Evolutionary conservation across 192 early-diverging fungal genomes (phyloP).

Genomic region (Phlyctochytrium planicorne): DNA sequence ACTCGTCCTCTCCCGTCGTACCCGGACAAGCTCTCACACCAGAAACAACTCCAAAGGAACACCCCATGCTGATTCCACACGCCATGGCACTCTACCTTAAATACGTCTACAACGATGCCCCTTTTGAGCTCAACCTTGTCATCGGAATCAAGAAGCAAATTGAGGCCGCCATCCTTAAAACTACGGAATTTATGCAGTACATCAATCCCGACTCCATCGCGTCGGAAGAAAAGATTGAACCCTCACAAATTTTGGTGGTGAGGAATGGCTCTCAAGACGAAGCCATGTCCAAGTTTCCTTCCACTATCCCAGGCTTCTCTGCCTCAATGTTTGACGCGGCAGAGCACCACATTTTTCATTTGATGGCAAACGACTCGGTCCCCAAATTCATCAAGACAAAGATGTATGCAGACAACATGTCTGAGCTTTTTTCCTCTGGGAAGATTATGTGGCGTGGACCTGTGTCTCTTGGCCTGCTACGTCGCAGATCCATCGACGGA

Average conservation of each 20-base stretch:
- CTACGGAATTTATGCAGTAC: conserved; percentile 15
- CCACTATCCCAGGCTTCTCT: conserved; percentile 12
- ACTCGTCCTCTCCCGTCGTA: conserved; percentile 18
- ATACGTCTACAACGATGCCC: conserved; percentile 35
- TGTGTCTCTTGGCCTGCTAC: not conserved
- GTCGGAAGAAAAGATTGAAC: conserved; percentile 15
- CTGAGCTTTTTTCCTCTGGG: not conserved
- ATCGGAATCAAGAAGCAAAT: conserved; percentile 35
- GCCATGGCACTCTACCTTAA: conserved; percentile 43
- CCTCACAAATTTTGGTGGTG: conserved; percentile 19
- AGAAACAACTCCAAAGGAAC: not conserved
- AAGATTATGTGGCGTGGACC: not conserved
- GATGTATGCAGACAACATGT: conserved; percentile 20
- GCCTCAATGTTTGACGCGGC: conserved; percentile 57
- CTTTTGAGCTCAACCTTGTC: conserved; percentile 45
- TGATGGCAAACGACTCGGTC: conserved; percentile 74
- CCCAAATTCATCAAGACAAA: conserved; percentile 69
- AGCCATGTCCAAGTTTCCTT: conserved; percentile 17
- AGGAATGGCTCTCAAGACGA: conserved; percentile 19
- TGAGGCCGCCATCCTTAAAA: conserved; percentile 17
- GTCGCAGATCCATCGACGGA: not conserved
- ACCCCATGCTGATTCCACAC: conserved; percentile 32
- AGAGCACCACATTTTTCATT: conserved; percentile 68
- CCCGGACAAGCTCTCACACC: conserved; percentile 16
- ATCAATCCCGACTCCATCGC: conserved; percentile 35